Evolutionary conservation across 2,329 filamentous ascomycete species (phyloP).

Genomic region (Aspergillus tamarii): DNA sequence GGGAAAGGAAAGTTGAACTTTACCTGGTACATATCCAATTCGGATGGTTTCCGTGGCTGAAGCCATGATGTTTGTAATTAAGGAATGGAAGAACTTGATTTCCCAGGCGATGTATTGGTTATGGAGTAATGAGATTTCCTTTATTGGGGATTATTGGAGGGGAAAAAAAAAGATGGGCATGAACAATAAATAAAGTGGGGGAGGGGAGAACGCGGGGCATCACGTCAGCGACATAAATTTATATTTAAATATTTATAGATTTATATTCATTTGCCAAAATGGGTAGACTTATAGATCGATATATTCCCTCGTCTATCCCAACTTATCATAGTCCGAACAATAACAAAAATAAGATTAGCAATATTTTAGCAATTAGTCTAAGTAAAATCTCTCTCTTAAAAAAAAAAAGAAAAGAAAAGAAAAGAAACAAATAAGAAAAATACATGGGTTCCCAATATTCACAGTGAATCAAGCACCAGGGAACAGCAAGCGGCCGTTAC

Average conservation of each 20-base stretch:
- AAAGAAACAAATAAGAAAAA: too few relatives aligned
- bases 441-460: not conserved
- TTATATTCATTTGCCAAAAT: too few relatives aligned
- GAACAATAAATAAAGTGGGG: not conserved
- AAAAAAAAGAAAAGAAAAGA: too few relatives aligned
- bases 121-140: not conserved
- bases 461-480: constrained; percentile 25
- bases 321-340: too few relatives aligned
- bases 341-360: constrained; percentile 3
- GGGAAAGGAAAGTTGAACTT: constrained; percentile 3
- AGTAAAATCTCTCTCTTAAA: not conserved
- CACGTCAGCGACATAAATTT: not conserved
- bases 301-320: too few relatives aligned
- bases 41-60: constrained; percentile 37
- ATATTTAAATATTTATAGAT: too few relatives aligned
- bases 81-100: not conserved
- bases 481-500: constrained; percentile 12
- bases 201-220: not conserved
- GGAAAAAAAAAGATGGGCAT: not conserved
- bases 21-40: constrained; percentile 53
- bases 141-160: not conserved
- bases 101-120: not conserved
- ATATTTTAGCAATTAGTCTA: constrained; percentile 13
- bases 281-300: too few relatives aligned
- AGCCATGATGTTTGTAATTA: constrained; percentile 30